Base-by-base conservation (phyloP, 352 stramenopile species). In the Pythium folliculosum region DNA sequence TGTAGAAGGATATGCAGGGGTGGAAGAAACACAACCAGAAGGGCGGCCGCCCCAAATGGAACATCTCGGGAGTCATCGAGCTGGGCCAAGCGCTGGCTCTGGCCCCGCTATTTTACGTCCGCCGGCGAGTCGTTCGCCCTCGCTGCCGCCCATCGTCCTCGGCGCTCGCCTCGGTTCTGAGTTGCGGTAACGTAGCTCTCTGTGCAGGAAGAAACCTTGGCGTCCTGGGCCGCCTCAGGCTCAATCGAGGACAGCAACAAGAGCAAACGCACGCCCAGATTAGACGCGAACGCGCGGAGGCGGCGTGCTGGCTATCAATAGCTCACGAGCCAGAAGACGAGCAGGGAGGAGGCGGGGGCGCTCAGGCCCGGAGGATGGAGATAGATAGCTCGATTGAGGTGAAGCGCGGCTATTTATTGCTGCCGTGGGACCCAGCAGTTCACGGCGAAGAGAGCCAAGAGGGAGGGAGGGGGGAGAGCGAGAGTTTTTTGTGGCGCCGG, bases 331-430 rank as follows among this genome's bases (percentile, higher is more conserved):
- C 51, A 57, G 51, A 45, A 35, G 14, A 57, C 14, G 51, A 57
- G 51, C 7, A 57, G 37, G 51, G 14, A 57, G 3, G 51, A 45
- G 51, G 49, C 44, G 37, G 51, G 16, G 14, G 14, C 19, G 51
- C 25, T 52, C 45, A 30, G 22, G 21, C 4, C 37, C 30, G 30
- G 37, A n/a, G 45, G 22, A 52, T 47, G 14, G 40, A 47, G 40
- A 47, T 47, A 47, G 40, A 47, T n/a, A 47, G 27, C 27, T 32
- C 27, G 27, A 32, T 5, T 32, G 27, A 32, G 27, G 27, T 32
- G 27, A 47, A 47, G 40, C 8, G 30, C 17, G 12, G 27, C 67
- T 74, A 74, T 78, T 78, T 77, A 63, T 53, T 32, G 17, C 32
- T 17, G 35, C 1, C 8, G 43, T 44, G 51, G 25, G 32, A 57